These are phyloP conservation scores for Brettanomyces sp. DNA, from an alignment of 805 yeast species.

Conservation along the genomic window DNA sequence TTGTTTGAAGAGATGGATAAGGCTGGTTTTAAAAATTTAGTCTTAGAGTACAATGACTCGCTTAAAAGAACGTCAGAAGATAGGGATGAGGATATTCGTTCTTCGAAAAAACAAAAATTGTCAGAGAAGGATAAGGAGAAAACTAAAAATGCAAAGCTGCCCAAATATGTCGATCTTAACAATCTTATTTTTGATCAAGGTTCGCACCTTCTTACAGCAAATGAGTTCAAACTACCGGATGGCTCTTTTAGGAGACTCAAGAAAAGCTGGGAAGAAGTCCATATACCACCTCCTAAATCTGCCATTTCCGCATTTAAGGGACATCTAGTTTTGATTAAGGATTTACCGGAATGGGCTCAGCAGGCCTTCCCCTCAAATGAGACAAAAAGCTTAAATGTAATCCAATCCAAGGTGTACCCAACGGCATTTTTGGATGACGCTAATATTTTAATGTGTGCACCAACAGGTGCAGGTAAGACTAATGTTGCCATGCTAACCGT, in stretches of 20 bases:
- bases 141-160: too few relatives aligned
- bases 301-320: conserved; percentile 24
- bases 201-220: conserved; percentile 52
- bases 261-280: conserved; percentile 76
- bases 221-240: conserved; percentile 66
- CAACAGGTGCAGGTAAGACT: conserved; percentile 98
- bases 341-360: conserved; percentile 77
- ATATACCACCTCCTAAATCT: conserved; percentile 75
- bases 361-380: conserved; percentile 62
- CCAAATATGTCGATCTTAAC: conserved; percentile 54
- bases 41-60: conserved; percentile 27
- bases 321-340: conserved; percentile 44
- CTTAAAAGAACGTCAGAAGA: conserved; percentile 1
- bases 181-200: conserved; percentile 65
- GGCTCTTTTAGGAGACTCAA: conserved; percentile 75
- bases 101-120: neutral
- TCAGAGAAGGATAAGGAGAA: conserved; percentile 5
- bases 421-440: conserved; percentile 63
- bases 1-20: conserved; percentile 36
- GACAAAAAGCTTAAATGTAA: conserved; percentile 59
- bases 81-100: conserved; percentile 4
- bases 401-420: conserved; percentile 79
- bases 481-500: conserved; percentile 87
- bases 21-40: conserved; percentile 30
- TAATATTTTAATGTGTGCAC: conserved; percentile 84